Base-by-base conservation (phyloP, 1,284 basidiomycete genomes). In the Uromyces viciae-fabae region DNA sequence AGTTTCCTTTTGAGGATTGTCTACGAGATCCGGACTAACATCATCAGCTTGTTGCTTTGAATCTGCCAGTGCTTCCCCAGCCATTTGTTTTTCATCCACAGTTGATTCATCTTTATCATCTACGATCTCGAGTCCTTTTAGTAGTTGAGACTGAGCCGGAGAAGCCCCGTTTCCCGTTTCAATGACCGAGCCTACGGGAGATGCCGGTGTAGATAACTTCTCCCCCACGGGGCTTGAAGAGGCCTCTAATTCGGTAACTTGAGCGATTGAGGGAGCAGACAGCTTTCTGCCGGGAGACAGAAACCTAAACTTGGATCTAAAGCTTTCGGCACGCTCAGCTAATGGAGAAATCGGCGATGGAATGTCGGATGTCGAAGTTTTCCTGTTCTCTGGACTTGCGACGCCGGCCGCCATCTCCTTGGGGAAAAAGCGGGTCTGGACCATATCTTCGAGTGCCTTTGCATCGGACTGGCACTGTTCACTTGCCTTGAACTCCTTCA, bases 401-500 rank as follows among this genome's bases (percentile, higher is more conserved):
- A 28, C 31, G 33, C 22, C 19, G 31, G 22, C 25, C 25, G 28
- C 19, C 40, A 15, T 9, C 43, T 49, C 73, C 4, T 40, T 40
- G 3, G 58, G 8, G 38, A 75, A 64, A 31, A 60, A 36, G 46
- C 64, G n/a, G 2, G 43, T 72, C 11, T 58, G 46, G 31, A 79
- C 25, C 25, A 60, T 17, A 11, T 72, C 68, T 36, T 40, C 49
- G 4, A 78, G 28, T 4, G 42, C 8, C 22, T 68, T 78, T 40
- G 33, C 75, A 52, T 52, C 42, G 0, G 60, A 42, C 69, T 56
- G 77, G 36, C 64, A 43, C 19, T 72, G 54, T 33, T 72, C 68
- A n/a, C 46, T 56, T 42, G 77, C 84, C 42, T 83, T 84, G 15
- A 85, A 78, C 15, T 84, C 83, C 22, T 75, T 81, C 14, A 83